These are phyloP conservation scores for Anthoceros angustus DNA, from an alignment of 225 moss, liverwort and hornwort genomes.

Conservation along the genomic window DNA sequence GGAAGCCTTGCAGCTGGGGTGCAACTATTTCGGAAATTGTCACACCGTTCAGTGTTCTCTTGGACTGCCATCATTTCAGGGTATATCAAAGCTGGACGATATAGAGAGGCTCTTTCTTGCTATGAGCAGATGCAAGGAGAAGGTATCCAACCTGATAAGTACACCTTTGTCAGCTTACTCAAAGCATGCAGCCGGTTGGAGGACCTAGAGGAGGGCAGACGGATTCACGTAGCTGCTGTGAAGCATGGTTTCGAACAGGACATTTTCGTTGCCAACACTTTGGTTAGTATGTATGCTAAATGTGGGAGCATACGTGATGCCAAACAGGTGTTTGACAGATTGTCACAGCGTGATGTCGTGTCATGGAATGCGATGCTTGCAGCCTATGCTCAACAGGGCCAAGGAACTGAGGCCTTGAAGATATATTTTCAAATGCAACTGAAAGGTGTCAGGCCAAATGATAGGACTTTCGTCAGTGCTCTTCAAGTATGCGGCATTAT, in stretches of 20 bases:
- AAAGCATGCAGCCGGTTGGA: not conserved
- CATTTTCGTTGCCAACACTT: not conserved
- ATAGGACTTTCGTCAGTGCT: not conserved
- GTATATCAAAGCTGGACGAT: not conserved
- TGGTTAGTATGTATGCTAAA: not conserved
- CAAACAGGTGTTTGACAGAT: not conserved
- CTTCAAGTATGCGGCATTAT: not conserved
- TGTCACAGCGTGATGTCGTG: not conserved
- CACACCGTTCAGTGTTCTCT: not conserved
- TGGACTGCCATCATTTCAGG: not conserved
- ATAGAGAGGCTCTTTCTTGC: not conserved
- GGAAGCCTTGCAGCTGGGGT: not conserved
- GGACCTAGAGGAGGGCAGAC: not conserved
- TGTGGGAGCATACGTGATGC: slow-evolving; percentile 1
- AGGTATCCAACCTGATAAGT: not conserved
- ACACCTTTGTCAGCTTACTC: not conserved
- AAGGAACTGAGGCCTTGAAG: not conserved
- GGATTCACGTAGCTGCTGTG: not conserved
- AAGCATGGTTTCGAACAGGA: not conserved
- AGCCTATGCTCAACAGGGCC: not conserved
- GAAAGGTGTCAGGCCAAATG: not conserved
- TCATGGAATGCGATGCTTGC: not conserved
- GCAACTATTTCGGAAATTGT: not conserved
- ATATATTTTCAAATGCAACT: not conserved
- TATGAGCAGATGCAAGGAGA: not conserved